Evolutionary conservation across 768 basidiomycete genomes (phyloP).

Genomic region (Boletus tylopilopsis): DNA sequence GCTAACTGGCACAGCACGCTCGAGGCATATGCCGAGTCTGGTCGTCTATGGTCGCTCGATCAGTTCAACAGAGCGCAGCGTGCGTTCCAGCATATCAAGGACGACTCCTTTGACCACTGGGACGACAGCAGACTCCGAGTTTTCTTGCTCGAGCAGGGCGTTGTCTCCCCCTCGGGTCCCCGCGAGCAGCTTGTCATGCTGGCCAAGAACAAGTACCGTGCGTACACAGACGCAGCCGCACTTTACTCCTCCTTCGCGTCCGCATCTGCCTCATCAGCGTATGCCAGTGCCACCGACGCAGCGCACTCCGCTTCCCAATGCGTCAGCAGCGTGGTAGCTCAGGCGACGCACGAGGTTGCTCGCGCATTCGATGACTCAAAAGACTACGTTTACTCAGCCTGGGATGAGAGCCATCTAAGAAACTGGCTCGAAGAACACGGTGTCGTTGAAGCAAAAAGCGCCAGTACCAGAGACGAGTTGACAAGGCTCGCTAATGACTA

Average conservation of each 20-base stretch:
- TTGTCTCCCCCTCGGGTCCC: slow-evolving; percentile 76
- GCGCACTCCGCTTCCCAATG: slow-evolving; percentile 38
- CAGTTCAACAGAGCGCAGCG: slow-evolving; percentile 63
- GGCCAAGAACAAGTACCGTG: slow-evolving; percentile 66
- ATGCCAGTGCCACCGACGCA: slow-evolving; percentile 41
- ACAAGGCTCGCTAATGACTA: slow-evolving; percentile 62
- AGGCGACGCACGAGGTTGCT: slow-evolving; percentile 50
- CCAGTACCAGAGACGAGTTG: slow-evolving; percentile 58
- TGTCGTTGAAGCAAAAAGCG: slow-evolving; percentile 57
- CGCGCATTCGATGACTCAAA: slow-evolving; percentile 64
- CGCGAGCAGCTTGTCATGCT: slow-evolving; percentile 76
- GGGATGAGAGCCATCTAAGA: slow-evolving; percentile 78
- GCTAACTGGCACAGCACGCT: slow-evolving; percentile 50
- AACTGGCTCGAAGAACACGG: slow-evolving; percentile 73
- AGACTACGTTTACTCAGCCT: slow-evolving; percentile 87
- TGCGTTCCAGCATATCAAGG: slow-evolving; percentile 55
- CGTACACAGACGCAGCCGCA: slow-evolving; percentile 58
- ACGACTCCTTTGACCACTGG: slow-evolving; percentile 73
- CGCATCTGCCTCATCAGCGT: slow-evolving; percentile 45
- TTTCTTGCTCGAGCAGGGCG: slow-evolving; percentile 83
- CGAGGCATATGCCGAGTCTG: slow-evolving; percentile 31
- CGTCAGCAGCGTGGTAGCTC: slow-evolving; percentile 41
- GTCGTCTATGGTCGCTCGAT: slow-evolving; percentile 52
- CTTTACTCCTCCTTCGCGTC: slow-evolving; percentile 50
- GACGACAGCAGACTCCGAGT: slow-evolving; percentile 78